A percentile compares a stretch with the other conserved stretches of the same genome.
Evolutionary conservation across 208 protist genomes (phyloP).

Genomic region (Acanthamoeba rhysodes): DNA sequence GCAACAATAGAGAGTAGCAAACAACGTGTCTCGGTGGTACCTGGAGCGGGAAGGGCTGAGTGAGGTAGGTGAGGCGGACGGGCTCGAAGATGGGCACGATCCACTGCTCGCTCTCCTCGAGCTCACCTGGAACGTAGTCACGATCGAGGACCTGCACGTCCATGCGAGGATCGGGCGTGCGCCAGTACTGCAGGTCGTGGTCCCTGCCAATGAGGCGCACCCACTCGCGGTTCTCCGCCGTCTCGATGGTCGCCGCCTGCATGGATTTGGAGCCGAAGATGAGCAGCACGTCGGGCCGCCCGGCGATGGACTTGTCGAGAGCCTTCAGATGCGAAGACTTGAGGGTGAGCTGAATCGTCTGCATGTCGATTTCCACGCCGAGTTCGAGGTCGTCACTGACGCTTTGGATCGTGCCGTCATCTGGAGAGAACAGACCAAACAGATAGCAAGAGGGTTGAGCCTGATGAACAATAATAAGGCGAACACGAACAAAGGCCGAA

Average conservation of each 20-base stretch:
- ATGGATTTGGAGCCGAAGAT: slow-evolving; percentile 81
- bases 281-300: slow-evolving; percentile 57
- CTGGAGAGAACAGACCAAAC: slow-evolving; percentile 11
- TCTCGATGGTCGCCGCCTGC: slow-evolving; percentile 85
- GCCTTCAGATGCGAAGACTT: slow-evolving; percentile 79
- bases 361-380: slow-evolving; percentile 72
- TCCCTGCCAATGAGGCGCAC: slow-evolving; percentile 85
- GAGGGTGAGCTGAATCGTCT: slow-evolving; percentile 74
- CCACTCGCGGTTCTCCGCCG: slow-evolving; percentile 82
- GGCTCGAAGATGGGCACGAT: slow-evolving; percentile 85
- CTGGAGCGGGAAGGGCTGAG: slow-evolving; percentile 70
- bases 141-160: slow-evolving; percentile 73
- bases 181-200: slow-evolving; percentile 88
- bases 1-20: too few species aligned
- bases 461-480: background rate
- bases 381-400: slow-evolving; percentile 62
- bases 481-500: background rate
- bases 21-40: background rate
- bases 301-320: slow-evolving; percentile 78
- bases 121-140: slow-evolving; percentile 86
- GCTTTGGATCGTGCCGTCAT: slow-evolving; percentile 15
- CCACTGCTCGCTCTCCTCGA: slow-evolving; percentile 84
- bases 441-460: too few species aligned
- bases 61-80: slow-evolving; percentile 80
- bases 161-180: slow-evolving; percentile 76